These are phyloP conservation scores for Eucalyptus cladocalyx DNA, from an alignment of 345 rosid species.

Conservation along the genomic window DNA sequence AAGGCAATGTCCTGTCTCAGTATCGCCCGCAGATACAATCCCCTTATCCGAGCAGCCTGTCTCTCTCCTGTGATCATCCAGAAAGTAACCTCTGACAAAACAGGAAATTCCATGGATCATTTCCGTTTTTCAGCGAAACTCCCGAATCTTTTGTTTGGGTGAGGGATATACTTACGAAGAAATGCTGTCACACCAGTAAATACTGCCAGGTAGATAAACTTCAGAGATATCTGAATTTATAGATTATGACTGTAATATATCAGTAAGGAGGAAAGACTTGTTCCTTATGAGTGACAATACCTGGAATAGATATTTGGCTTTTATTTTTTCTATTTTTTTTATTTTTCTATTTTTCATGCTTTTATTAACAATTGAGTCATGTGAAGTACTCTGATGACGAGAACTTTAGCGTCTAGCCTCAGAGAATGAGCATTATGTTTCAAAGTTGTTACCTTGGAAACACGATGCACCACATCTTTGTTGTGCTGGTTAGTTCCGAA, in stretches of 20 bases:
- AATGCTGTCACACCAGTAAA: constrained; percentile 54
- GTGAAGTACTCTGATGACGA: not conserved
- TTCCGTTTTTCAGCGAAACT: not conserved
- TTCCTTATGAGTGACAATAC: no score
- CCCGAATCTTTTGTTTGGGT: not conserved
- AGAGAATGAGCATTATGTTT: not conserved
- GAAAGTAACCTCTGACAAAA: constrained; percentile 54
- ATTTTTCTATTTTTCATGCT: not conserved
- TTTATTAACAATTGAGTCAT: not conserved
- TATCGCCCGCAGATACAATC: constrained; percentile 59
- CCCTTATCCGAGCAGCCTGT: constrained; percentile 65
- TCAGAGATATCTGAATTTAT: constrained; percentile 40
- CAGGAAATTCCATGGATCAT: no score
- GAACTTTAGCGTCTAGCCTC: not conserved
- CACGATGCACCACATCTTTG: constrained; percentile 7
- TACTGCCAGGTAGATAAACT: constrained; percentile 64
- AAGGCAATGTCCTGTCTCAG: constrained; percentile 74
- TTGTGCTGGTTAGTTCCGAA: constrained; percentile 47
- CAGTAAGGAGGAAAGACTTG: not conserved
- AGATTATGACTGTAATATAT: not conserved
- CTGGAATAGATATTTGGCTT: not conserved
- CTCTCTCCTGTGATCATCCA: constrained; percentile 93
- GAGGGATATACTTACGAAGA: constrained; percentile 42
- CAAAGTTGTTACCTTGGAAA: constrained; percentile 39
- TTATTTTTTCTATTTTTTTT: no score